Percentiles rank a stretch among this genome's conserved stretches.
Conservation (phyloP, 306 rosid species). For the Castanea mollissima region DNA sequence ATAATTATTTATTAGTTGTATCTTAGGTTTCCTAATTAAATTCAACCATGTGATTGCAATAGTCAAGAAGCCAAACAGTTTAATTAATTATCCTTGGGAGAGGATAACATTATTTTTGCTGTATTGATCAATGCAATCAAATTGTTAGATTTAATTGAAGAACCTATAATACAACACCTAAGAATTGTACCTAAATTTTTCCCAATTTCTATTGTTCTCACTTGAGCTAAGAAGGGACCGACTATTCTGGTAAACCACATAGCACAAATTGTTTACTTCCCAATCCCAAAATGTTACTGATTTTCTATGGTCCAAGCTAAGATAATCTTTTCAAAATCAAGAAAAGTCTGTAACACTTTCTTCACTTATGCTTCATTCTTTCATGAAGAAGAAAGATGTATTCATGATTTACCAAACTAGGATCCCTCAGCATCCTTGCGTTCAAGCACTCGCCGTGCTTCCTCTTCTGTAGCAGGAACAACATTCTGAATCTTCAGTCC, state of each 20-base stretch:
- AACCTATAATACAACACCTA: too few species aligned
- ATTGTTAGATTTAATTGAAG: too few species aligned
- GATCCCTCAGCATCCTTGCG: constrained; percentile 65
- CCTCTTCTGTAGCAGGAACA: constrained; percentile 79
- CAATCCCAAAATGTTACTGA: background rate
- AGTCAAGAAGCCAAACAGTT: too few species aligned
- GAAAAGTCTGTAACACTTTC: background rate
- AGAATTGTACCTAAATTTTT: too few species aligned
- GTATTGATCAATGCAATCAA: too few species aligned
- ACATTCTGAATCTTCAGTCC: constrained; percentile 62
- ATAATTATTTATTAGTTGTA: too few species aligned
- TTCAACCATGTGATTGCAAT: too few species aligned
- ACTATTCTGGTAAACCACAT: background rate
- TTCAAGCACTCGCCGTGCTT: constrained; percentile 66
- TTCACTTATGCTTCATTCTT: background rate
- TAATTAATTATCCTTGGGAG: too few species aligned
- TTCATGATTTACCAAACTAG: constrained; percentile 24
- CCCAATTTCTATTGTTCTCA: background rate
- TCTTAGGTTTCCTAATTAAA: too few species aligned
- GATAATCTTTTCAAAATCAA: too few species aligned
- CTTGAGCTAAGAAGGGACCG: background rate
- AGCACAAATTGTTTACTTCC: too few species aligned
- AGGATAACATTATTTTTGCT: too few species aligned
- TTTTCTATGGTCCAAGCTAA: background rate
- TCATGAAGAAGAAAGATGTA: background rate